These are phyloP conservation scores for Solanum phureja DNA, from an alignment of 257 asterid genomes.

Conservation along the genomic window DNA sequence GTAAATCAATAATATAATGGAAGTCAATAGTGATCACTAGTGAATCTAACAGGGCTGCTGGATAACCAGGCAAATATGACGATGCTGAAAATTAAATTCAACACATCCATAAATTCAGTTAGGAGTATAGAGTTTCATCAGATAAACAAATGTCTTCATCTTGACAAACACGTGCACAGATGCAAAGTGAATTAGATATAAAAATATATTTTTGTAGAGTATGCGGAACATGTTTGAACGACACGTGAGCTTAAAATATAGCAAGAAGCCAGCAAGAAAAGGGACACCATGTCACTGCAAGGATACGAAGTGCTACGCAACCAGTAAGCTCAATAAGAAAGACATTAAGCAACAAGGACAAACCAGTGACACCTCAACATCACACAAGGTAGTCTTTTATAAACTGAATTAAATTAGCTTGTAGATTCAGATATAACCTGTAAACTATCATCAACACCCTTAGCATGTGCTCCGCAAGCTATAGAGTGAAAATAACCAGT, in stretches of 20 bases:
- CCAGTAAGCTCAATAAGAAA: background rate
- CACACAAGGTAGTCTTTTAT: background rate
- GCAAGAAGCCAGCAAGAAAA: background rate
- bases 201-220: background rate
- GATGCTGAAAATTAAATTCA: background rate
- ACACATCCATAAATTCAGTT: background rate
- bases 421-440: slow-evolving; percentile 41
- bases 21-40: background rate
- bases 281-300: background rate
- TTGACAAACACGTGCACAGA: background rate
- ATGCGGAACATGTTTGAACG: background rate
- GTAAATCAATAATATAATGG: background rate
- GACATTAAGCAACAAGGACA: background rate
- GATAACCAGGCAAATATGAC: background rate
- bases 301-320: background rate
- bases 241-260: background rate
- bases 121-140: background rate
- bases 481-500: slow-evolving; percentile 97
- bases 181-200: background rate
- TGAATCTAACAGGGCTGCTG: background rate
- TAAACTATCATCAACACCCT: slow-evolving; percentile 97
- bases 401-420: background rate
- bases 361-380: background rate
- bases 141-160: background rate
- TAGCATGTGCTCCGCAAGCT: slow-evolving; percentile 94